Evolutionary conservation across 176 grass and related monocot species (phyloP), one percentile per base, ranked within the genome.

Genomic region (Aechmea fasciata): DNA sequence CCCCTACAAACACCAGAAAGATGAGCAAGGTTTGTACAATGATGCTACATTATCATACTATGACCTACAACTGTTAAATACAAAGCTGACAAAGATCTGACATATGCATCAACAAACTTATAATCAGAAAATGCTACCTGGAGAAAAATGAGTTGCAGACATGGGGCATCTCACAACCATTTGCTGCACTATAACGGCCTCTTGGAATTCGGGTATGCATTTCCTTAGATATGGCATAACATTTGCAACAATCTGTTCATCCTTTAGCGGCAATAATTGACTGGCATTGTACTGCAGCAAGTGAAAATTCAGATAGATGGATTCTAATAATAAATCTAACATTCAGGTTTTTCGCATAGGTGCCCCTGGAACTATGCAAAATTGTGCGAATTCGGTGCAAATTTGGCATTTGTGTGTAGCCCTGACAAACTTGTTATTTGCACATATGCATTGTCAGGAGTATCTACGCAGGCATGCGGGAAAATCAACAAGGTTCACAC

Each of bases 201-300:
- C 92, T 83, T 88, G 82, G 74, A 91, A 87, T 84, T 82, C 85
- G 64, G 65, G 53, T 75, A 86, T 74, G 57, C 75, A 88, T 77
- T 82, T 82, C n/a, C 68, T 82, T 75, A 96, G 92, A 69, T 66
- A 65, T 10, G 66, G 47, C 81, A 87, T 66, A 76, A 78, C 76
- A 68, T 76, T 80, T 67, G 75, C 79, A 74, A 84, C 63, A 66
- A 96, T 84, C 63, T 82, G 75, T 2, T 96, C 80, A 68, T 96
- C 88, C 72, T 72, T 84, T 82, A 86, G 63, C 50, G 67, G 61
- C 67, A 86, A 65, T 63, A 91, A 67, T 61, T 84, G 80, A 54
- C 77, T 88, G 64, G 80, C 88, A 82, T 83, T 78, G 24, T 81
- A 91, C 92, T 91, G 74, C 53, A 78, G 15, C 33, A 10, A 10